phyloP scores from a whole-genome alignment of 1,139 yeast species.

The Pneumocystis wakefieldiae region DNA sequence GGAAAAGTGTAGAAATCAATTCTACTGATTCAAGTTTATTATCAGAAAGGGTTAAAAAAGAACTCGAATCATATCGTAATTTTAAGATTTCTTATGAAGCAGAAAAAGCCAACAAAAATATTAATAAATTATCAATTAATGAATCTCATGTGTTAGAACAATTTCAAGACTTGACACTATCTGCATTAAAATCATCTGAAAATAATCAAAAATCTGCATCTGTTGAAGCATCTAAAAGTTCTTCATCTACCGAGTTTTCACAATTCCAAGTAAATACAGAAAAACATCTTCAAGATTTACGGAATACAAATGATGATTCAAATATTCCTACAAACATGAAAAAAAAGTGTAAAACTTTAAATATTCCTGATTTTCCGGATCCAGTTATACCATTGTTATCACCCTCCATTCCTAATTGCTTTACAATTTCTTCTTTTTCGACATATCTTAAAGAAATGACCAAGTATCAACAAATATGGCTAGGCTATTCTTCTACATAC shows the following conservation, averaged over 20 bases:
- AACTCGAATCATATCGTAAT: not conserved
- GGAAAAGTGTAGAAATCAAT: not conserved
- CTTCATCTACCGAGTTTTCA: not conserved
- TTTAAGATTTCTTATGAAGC: not conserved
- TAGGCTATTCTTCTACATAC: not conserved
- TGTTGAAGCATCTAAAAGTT: not conserved
- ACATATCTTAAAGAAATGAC: not conserved
- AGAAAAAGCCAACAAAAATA: not conserved
- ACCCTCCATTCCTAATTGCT: not conserved
- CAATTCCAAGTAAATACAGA: not conserved
- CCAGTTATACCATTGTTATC: not conserved
- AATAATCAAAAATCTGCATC: not conserved
- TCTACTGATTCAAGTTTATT: not conserved
- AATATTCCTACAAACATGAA: not conserved
- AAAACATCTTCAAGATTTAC: not conserved
- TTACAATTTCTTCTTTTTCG: not conserved
- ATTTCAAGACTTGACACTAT: not conserved
- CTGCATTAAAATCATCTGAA: not conserved
- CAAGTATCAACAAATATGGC: not conserved
- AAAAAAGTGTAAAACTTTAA: not conserved
- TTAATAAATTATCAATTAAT: not conserved
- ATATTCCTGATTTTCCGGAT: not conserved
- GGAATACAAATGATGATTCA: not conserved
- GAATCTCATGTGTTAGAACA: not conserved
- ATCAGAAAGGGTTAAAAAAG: not conserved